Base-by-base conservation (phyloP, 2,329 filamentous ascomycete genomes). In the Diaporthe ampelina region DNA sequence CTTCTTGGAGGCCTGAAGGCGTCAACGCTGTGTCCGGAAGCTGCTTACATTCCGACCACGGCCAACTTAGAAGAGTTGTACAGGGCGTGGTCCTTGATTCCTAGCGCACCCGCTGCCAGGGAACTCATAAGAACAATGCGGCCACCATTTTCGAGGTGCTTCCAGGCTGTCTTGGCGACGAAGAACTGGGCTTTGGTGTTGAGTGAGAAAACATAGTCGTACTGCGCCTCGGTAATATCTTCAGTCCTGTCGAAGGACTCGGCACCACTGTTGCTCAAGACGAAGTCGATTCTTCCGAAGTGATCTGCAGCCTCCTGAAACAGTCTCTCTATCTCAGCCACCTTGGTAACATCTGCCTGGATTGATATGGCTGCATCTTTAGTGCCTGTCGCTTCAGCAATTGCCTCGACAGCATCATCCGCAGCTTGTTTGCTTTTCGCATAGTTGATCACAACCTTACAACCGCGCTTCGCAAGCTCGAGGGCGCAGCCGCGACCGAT, bases 371-470 rank as follows among this genome's bases (percentile, higher is more conserved):
- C 58, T 21, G 58, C 24, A 9, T 61, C 37, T 40, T 29, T 26
- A 17, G 58, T 19, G 24, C 58, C 37, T 45, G 37, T 61, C 2
- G 21, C 37, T 10, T 45, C 37, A n/a, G 10, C n/a, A 45, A 61
- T 29, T n/a, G 58, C 58, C 40, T 61, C 45, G 15, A 61, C 58
- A 21, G 58, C 58, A 11, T 61, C 58, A 45, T 61, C 58, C 17
- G 58, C 59, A 19, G 59, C 59, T n/a, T 63, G 24, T 48, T 63
- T 63, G 59, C 59, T 63, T 40, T 48, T 63, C 40, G 59, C 59
- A 13, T 63, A 45, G 24, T 63, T 63, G 24, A 63, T 45, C 1
- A 48, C 59, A 17, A 48, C 40, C 48, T 63, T 63, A 19, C 59
- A 63, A 9, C 59, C 59, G 24, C 59, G 40, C n/a, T 26, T 63